Percentiles rank a stretch among this genome's conserved stretches.
Conservation (phyloP, 805 yeast species). For the Hanseniaspora vineae region DNA sequence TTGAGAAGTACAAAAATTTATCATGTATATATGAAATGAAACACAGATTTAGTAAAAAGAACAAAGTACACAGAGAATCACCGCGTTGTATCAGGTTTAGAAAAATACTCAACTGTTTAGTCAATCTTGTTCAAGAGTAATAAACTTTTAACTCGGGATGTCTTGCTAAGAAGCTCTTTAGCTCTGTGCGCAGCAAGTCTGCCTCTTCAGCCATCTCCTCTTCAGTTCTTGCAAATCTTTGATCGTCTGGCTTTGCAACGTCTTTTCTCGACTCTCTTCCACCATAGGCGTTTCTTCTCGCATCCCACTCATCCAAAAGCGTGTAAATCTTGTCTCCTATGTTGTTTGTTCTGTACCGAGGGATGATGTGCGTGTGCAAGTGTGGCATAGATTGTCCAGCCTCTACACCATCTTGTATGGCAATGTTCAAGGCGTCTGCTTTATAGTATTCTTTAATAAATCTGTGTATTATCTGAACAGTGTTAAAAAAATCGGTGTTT, state of each 20-base stretch:
- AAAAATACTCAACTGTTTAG: too few species aligned
- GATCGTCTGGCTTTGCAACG: conserved; percentile 16
- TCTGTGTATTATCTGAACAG: conserved; percentile 57
- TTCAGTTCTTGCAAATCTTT: conserved; percentile 40
- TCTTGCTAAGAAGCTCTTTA: conserved; percentile 20
- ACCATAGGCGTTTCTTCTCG: conserved; percentile 19
- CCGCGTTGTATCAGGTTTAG: too few species aligned
- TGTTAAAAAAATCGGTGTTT: conserved; percentile 58
- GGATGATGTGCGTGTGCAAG: conserved; percentile 86
- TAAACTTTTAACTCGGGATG: too few species aligned
- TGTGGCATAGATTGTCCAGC: conserved; percentile 97
- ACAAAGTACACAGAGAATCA: too few species aligned
- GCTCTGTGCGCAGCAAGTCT: conserved; percentile 30
- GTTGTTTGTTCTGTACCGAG: conserved; percentile 48
- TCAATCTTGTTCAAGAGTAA: too few species aligned
- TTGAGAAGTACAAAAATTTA: too few species aligned
- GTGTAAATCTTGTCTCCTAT: conserved; percentile 65
- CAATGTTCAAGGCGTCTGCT: conserved; percentile 77
- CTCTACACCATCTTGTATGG: conserved; percentile 92
- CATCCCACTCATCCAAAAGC: conserved; percentile 48
- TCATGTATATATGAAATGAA: background rate
- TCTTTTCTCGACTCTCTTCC: conserved; percentile 15
- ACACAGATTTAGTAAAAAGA: background rate
- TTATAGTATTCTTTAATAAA: conserved; percentile 55
- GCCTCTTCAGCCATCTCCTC: conserved; percentile 72